Percentiles rank a stretch among this genome's conserved stretches.
phyloP scores from a whole-genome alignment of 1,284 basidiomycete genomes.

The Ustilago loliicola region DNA sequence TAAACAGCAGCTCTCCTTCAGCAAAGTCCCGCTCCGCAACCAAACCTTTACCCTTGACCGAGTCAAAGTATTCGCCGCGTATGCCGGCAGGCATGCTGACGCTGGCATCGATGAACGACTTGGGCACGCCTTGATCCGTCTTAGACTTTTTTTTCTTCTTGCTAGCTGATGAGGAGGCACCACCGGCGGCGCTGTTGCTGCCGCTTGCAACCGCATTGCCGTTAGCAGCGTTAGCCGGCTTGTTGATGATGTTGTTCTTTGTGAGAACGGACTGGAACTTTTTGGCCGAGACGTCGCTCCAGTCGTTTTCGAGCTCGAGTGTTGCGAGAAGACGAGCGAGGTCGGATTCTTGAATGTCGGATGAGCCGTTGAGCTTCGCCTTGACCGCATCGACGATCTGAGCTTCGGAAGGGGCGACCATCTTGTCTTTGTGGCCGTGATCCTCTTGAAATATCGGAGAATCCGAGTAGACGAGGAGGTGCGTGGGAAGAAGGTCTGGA shows the following conservation, averaged over 20 bases:
- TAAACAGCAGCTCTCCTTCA: constrained; percentile 83
- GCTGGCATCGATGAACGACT: constrained; percentile 53
- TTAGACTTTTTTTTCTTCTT: constrained; percentile 52
- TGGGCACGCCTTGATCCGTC: constrained; percentile 31
- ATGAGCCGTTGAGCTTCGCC: constrained; percentile 5
- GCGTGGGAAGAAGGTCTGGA: not conserved
- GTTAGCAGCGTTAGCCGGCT: not conserved
- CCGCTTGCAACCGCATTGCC: not conserved
- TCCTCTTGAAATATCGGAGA: not conserved
- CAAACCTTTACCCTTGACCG: constrained; percentile 84
- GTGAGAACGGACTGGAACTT: constrained; percentile 39
- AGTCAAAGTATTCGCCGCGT: constrained; percentile 79
- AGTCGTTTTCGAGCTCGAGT: constrained; percentile 55
- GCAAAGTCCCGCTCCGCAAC: constrained; percentile 79
- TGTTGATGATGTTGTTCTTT: constrained; percentile 24
- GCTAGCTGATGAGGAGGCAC: not conserved
- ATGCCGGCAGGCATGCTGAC: constrained; percentile 70
- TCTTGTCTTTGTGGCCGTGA: not conserved
- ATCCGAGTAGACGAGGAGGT: not conserved
- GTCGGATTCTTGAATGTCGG: constrained; percentile 12
- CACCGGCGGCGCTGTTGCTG: not conserved
- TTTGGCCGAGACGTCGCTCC: constrained; percentile 46
- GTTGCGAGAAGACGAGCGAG: constrained; percentile 43
- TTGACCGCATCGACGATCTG: constrained; percentile 42
- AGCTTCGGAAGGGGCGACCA: constrained; percentile 38